Conservation (phyloP, 2,329 filamentous ascomycete species). For the Fusarium decemcellulare region DNA sequence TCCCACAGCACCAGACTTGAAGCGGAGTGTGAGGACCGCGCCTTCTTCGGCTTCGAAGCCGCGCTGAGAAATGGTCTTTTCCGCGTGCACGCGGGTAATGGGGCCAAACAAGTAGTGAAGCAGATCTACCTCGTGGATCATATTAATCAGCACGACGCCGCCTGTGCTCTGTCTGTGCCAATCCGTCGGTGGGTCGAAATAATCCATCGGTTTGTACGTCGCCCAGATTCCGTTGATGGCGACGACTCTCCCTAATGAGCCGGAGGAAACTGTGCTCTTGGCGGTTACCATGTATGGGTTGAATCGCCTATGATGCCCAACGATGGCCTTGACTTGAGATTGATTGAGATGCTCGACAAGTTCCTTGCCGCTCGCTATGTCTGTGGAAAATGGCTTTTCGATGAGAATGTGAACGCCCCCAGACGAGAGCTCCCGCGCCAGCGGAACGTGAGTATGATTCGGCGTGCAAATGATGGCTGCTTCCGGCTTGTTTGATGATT, state of each 20-base stretch:
- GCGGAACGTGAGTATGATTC: slow-evolving; percentile 68
- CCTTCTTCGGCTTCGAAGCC: slow-evolving; percentile 68
- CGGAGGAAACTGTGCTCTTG: slow-evolving; percentile 58
- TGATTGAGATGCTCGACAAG: slow-evolving; percentile 47
- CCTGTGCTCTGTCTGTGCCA: slow-evolving; percentile 62
- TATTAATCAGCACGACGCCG: slow-evolving; percentile 69
- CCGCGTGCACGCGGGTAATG: slow-evolving; percentile 65
- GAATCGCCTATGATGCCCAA: slow-evolving; percentile 73
- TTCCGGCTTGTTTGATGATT: slow-evolving; percentile 57
- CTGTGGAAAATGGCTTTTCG: slow-evolving; percentile 69
- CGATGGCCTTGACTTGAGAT: slow-evolving; percentile 60
- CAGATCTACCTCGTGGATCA: slow-evolving; percentile 73
- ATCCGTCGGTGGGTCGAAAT: slow-evolving; percentile 62
- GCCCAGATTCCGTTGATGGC: slow-evolving; percentile 71
- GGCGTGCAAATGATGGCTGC: slow-evolving; percentile 72
- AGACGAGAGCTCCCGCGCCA: slow-evolving; percentile 63
- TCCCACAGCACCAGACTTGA: slow-evolving; percentile 67
- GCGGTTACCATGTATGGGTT: slow-evolving; percentile 68
- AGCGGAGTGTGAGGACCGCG: slow-evolving; percentile 66
- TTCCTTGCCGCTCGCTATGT: slow-evolving; percentile 53
- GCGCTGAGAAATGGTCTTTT: slow-evolving; percentile 60
- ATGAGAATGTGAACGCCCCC: slow-evolving; percentile 67
- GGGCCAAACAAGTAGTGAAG: slow-evolving; percentile 70
- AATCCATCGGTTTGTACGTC: slow-evolving; percentile 63
- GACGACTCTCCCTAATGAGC: slow-evolving; percentile 61